These are phyloP conservation scores for Acanthamoeba royreba DNA, from an alignment of 208 protist species.

Conservation along the genomic window DNA sequence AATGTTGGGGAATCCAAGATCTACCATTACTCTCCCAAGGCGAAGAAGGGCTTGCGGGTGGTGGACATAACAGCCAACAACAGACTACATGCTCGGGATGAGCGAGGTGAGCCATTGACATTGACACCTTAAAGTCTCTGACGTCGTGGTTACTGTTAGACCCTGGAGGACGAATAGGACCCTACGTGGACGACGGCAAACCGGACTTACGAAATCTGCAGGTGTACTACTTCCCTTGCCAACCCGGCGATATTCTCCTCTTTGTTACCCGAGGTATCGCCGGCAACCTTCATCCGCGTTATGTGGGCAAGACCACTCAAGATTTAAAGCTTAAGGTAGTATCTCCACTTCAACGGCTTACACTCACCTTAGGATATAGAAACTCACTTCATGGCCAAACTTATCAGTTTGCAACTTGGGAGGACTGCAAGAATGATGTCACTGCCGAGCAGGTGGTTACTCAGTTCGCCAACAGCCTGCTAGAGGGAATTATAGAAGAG, in stretches of 20 bases:
- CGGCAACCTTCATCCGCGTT: not conserved
- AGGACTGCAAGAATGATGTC: no score
- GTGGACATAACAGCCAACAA: not conserved
- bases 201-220: not conserved
- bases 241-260: not conserved
- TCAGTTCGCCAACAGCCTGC: no score
- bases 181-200: not conserved
- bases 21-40: not conserved
- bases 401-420: no score
- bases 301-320: not conserved
- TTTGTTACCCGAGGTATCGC: not conserved
- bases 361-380: no score
- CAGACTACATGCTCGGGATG: not conserved
- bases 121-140: not conserved
- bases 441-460: no score
- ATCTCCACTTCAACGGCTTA: no score
- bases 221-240: not conserved
- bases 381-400: no score
- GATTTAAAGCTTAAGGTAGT: no score
- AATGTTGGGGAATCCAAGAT: not conserved
- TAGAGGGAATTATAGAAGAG: no score
- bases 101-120: not conserved
- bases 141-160: not conserved
- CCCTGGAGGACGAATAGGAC: not conserved
- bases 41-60: not conserved